Percentiles rank a stretch among this genome's conserved stretches.
phyloP scores from a whole-genome alignment of 1,284 basidiomycete species.

The Golubevia pallescens region DNA sequence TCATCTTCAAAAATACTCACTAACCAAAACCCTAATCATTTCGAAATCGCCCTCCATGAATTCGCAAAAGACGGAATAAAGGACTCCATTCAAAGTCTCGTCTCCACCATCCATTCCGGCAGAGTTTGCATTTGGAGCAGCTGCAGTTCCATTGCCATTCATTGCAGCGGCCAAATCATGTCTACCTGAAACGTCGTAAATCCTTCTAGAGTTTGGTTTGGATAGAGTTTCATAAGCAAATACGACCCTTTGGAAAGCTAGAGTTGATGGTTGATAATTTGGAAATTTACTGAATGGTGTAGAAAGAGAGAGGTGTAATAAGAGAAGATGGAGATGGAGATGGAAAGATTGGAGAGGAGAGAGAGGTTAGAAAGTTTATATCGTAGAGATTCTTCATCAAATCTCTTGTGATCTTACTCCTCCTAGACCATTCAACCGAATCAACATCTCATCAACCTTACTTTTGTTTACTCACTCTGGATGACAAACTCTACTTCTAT shows the following conservation, averaged over 20 bases:
- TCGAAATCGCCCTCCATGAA: constrained; percentile 83
- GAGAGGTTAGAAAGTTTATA: background rate
- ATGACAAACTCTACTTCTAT: constrained; percentile 77
- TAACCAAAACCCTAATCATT: constrained; percentile 75
- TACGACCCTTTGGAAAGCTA: constrained; percentile 82
- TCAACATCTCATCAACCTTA: background rate
- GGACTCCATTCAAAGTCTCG: constrained; percentile 76
- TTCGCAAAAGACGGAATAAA: constrained; percentile 78
- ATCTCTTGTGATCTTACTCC: background rate
- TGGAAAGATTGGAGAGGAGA: constrained; percentile 4
- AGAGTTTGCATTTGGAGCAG: background rate
- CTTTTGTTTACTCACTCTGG: constrained; percentile 73
- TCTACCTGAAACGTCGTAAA: constrained; percentile 71
- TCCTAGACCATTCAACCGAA: background rate
- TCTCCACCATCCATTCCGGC: constrained; percentile 64
- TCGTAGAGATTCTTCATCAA: background rate
- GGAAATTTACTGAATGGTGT: constrained; percentile 75
- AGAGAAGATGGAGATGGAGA: constrained; percentile 3
- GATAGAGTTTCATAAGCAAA: constrained; percentile 81
- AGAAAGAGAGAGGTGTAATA: constrained; percentile 1
- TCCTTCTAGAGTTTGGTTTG: constrained; percentile 73
- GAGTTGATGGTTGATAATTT: constrained; percentile 74
- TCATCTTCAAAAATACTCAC: constrained; percentile 67
- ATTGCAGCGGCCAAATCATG: constrained; percentile 32
- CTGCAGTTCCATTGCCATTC: constrained; percentile 29